Evolutionary conservation across 1,284 basidiomycete genomes (phyloP).

Genomic region (Xerocomus cyaneibrunnescens): DNA sequence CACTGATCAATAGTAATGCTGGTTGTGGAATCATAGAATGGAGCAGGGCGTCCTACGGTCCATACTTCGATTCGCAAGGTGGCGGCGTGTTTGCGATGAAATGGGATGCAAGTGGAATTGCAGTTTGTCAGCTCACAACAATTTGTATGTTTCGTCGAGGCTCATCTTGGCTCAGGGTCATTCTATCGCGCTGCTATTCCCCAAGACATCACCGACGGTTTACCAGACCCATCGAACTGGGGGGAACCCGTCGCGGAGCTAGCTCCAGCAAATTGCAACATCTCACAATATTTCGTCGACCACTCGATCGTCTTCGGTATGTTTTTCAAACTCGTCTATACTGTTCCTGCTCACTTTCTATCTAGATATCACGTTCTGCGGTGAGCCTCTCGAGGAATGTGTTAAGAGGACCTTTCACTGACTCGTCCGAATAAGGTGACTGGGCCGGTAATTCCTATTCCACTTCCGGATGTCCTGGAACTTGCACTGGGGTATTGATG

Average conservation of each 20-base stretch:
- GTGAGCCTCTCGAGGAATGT: slow-evolving; percentile 35
- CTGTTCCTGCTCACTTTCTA: slow-evolving; percentile 13
- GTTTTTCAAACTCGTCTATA: slow-evolving; percentile 11
- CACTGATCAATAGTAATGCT: slow-evolving; percentile 41
- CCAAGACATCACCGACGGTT: slow-evolving; percentile 46
- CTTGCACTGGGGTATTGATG: slow-evolving; percentile 61
- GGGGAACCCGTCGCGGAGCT: slow-evolving; percentile 52
- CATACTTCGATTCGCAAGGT: slow-evolving; percentile 54
- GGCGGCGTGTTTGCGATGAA: slow-evolving; percentile 66
- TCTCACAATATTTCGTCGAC: slow-evolving; percentile 52
- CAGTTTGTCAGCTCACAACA: slow-evolving; percentile 48
- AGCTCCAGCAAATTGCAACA: slow-evolving; percentile 45
- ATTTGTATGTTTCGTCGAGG: slow-evolving; percentile 1
- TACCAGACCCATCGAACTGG: slow-evolving; percentile 50
- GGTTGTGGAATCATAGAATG: slow-evolving; percentile 62
- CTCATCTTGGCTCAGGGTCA: slow-evolving; percentile 44
- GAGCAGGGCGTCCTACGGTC: slow-evolving; percentile 57
- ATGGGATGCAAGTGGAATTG: slow-evolving; percentile 56
- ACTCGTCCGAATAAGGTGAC: slow-evolving; percentile 51
- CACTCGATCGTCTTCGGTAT: slow-evolving; percentile 64
- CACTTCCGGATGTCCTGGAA: slow-evolving; percentile 71
- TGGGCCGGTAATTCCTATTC: slow-evolving; percentile 80
- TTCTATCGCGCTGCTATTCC: slow-evolving; percentile 62
- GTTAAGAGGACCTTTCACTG: not conserved
- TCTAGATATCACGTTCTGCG: slow-evolving; percentile 79